Base-by-base conservation (phyloP, 2,329 filamentous ascomycete genomes). In the Seiridium unicorne region DNA sequence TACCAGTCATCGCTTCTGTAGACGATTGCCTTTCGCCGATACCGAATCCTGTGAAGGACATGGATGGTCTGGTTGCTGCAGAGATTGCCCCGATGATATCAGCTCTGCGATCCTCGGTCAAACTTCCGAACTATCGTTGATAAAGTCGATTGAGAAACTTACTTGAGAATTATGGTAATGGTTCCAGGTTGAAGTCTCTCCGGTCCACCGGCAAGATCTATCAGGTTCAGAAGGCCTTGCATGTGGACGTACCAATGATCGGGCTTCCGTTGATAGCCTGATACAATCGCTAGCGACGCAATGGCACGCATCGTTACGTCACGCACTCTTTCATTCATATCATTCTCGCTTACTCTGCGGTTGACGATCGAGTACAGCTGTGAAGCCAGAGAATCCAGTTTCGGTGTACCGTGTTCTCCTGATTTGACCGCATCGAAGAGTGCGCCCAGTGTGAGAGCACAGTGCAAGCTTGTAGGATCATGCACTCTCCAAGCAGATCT, bases 221-320 rank as follows among this genome's bases (percentile, higher is more conserved):
- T 65, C 26, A 75, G 66, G 35, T 71, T 68, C 44, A 65, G 60
- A 0, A 76, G 66, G 0, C 73, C 74, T 38, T 66, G 66, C 73
- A 76, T 76, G 42, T 76, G 74, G 11, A 76, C 61, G 55, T 73
- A 66, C 74, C 74, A 76, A 61, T 76, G 73, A 53, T 76, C 72
- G 51, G 74, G 68, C 18, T 73, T 69, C 13, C 73, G 72, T 6
- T 71, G 68, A 26, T 72, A 72, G n/a, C 67, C 67, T 10, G 63
- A 57, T 38, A 64, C 55, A 3, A 64, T 64, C 11, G 63, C 63
- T 40, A 64, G 44, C 5, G 59, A 60, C 3, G 61, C 59, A 13
- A 64, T 57, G 10, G 61, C 63, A 47, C 62, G 57, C 32, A 64
- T 61, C 0, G 63, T 64, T n/a, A 63, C 55, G 8, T 60, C 49